Evolutionary conservation across 169 alveolate species (phyloP).

Genomic region (Neospora caninum): DNA sequence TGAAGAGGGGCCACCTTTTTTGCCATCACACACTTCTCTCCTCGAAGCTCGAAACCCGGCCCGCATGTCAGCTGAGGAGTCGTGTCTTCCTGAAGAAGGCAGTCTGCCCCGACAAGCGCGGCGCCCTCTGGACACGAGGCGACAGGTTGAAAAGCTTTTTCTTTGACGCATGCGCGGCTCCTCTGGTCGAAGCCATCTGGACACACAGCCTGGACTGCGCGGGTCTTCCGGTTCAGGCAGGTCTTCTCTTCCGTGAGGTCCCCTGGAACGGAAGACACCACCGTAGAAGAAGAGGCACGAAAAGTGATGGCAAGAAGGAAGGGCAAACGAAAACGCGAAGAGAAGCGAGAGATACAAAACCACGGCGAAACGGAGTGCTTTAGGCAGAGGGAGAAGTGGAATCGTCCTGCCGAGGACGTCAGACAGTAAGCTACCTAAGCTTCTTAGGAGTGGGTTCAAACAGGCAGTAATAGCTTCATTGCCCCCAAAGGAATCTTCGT

Average conservation of each 20-base stretch:
- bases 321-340: neutral
- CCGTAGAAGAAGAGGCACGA: neutral
- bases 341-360: neutral
- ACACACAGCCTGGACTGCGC: neutral
- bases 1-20: conserved; percentile 28
- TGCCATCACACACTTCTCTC: conserved; percentile 19
- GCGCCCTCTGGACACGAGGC: neutral
- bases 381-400: neutral
- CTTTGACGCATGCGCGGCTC: conserved; percentile 12
- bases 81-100: neutral
- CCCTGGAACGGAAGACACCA: neutral
- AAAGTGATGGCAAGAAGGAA: neutral
- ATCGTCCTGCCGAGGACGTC: neutral
- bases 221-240: conserved; percentile 11
- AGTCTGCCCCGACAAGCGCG: conserved; percentile 3
- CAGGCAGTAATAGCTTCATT: no score
- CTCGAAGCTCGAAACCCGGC: neutral
- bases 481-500: no score
- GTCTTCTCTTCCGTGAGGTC: conserved; percentile 9
- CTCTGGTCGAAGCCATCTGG: conserved; percentile 18
- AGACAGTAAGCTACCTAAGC: neutral
- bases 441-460: neutral
- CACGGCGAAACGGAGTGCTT: neutral
- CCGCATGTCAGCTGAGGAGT: neutral
- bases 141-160: conserved; percentile 26